Evolutionary conservation across 2,329 filamentous ascomycete species (phyloP), one percentile per base, ranked within the genome.

Genomic region (Cryphonectria parasitica): DNA sequence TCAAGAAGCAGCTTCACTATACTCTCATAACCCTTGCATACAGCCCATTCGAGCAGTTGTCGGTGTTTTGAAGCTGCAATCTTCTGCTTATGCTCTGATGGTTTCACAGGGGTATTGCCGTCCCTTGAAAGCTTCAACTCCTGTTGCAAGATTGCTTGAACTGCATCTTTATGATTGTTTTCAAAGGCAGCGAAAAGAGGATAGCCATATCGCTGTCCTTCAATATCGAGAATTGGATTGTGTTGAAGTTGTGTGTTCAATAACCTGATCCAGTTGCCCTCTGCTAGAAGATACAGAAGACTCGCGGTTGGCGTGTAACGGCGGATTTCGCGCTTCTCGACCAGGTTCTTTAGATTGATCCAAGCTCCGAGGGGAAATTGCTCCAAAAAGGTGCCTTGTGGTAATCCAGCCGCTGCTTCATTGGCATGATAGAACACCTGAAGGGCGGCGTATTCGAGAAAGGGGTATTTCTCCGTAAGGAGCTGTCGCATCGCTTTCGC

Each of bases 151-250:
- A 70, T 52, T 41, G 39, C 36, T 52, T 72, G 43, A 36, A 62
- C 60, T 39, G 73, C 71, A 45, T 72, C 41, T 41, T 69, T 25
- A 49, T 69, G 72, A 1, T 36, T 19, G 8, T 49, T 70, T 6
- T 69, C 71, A 31, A 74, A 25, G 10, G 74, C 71, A 7, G 70
- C 74, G 41, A 74, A 68, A 0, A 75, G 19, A 4, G 74, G 71
- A 36, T 64, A 36, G n/a, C 67, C 69, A 61, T 74, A 72, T 3
- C 69, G 67, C 64, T 73, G 66, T 19, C 43, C 19, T 2, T n/a
- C 41, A 10, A 64, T 19, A 11, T 39, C 17, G 22, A 71, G 63
- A 36, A 25, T 64, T 5, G 61, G 17, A 15, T 17, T 25, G 5
- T 49, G 34, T 2, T 68, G 25, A 1, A 64, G 19, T n/a, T 68